Percentiles rank a stretch among this genome's conserved stretches.
Conservation (phyloP, 257 asterid species). For the Solanum piurae region DNA sequence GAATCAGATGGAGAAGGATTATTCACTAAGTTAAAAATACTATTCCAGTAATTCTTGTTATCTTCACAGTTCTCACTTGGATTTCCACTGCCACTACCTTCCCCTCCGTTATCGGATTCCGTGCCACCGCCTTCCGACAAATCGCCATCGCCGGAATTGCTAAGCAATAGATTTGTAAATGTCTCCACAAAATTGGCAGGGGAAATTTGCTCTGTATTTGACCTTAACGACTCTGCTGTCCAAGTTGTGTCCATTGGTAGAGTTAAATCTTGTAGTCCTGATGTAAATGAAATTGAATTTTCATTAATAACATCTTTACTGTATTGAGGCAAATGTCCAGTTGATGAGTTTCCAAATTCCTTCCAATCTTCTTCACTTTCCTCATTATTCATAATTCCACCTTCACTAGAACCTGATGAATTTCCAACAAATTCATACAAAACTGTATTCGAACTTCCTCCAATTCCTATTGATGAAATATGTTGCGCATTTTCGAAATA, state of each 20-base stretch:
- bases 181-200: slow-evolving; percentile 49
- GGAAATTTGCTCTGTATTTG: slow-evolving; percentile 23
- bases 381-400: slow-evolving; percentile 26
- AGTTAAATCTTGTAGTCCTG: slow-evolving; percentile 11
- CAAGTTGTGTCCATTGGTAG: slow-evolving; percentile 19
- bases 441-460: slow-evolving; percentile 19
- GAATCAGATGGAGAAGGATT: slow-evolving; percentile 55
- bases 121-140: slow-evolving; percentile 40
- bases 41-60: slow-evolving; percentile 77
- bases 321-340: slow-evolving; percentile 19
- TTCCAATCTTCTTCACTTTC: slow-evolving; percentile 57
- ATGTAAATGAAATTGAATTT: slow-evolving; percentile 17
- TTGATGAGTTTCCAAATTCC: slow-evolving; percentile 10
- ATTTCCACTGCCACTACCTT: slow-evolving; percentile 1
- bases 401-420: slow-evolving; percentile 39
- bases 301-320: slow-evolving; percentile 15
- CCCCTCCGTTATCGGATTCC: slow-evolving; percentile 39
- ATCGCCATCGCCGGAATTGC: slow-evolving; percentile 28
- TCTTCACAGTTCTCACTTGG: slow-evolving; percentile 44
- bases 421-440: slow-evolving; percentile 31
- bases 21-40: slow-evolving; percentile 63
- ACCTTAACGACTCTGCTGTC: slow-evolving; percentile 16
- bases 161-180: slow-evolving; percentile 66
- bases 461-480: slow-evolving; percentile 26
- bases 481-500: slow-evolving; percentile 23